Percentiles rank a stretch among this genome's conserved stretches.
Evolutionary conservation across 768 basidiomycete species (phyloP).

Genomic region (Pilatotrama ljubarskyi): DNA sequence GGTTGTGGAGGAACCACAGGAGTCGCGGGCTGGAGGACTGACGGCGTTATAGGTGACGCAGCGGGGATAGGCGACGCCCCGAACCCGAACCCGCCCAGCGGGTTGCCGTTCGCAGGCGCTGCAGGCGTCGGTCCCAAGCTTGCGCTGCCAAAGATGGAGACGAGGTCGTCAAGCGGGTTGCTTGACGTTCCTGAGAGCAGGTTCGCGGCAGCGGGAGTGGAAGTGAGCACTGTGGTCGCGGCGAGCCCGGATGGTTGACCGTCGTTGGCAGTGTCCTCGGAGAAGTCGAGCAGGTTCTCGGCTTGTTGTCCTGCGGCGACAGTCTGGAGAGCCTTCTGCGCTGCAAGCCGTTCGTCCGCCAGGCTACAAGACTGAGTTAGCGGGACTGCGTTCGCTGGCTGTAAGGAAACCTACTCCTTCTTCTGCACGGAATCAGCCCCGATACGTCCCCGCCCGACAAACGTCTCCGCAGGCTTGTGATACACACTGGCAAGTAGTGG

Average conservation of each 20-base stretch:
- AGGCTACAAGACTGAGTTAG: slow-evolving; percentile 35
- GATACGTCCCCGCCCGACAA: slow-evolving; percentile 88
- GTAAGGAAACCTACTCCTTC: slow-evolving; percentile 53
- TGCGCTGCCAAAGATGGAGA: slow-evolving; percentile 81
- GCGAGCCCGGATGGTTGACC: slow-evolving; percentile 77
- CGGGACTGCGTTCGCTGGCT: background rate
- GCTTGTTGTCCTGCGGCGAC: slow-evolving; percentile 90
- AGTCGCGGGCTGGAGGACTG: slow-evolving; percentile 23
- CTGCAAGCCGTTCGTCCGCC: slow-evolving; percentile 68
- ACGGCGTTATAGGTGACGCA: slow-evolving; percentile 23
- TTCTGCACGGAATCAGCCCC: slow-evolving; percentile 77
- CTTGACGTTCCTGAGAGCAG: slow-evolving; percentile 77
- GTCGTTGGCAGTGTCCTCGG: slow-evolving; percentile 53
- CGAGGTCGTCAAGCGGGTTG: slow-evolving; percentile 91
- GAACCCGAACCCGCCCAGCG: slow-evolving; percentile 31
- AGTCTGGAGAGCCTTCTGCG: slow-evolving; percentile 87
- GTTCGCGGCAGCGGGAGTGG: slow-evolving; percentile 72
- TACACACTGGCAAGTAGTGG: slow-evolving; percentile 92
- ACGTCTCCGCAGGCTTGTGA: slow-evolving; percentile 95
- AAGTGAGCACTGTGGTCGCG: slow-evolving; percentile 70
- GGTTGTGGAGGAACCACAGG: slow-evolving; percentile 17
- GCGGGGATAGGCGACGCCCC: slow-evolving; percentile 28
- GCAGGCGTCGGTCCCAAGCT: slow-evolving; percentile 33
- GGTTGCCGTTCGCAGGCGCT: slow-evolving; percentile 21
- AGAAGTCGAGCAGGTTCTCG: slow-evolving; percentile 95